A percentile compares a stretch with the other conserved stretches of the same genome.
phyloP scores from a whole-genome alignment of 2,329 filamentous ascomycete species.

The Sclerotinia subarctica region DNA sequence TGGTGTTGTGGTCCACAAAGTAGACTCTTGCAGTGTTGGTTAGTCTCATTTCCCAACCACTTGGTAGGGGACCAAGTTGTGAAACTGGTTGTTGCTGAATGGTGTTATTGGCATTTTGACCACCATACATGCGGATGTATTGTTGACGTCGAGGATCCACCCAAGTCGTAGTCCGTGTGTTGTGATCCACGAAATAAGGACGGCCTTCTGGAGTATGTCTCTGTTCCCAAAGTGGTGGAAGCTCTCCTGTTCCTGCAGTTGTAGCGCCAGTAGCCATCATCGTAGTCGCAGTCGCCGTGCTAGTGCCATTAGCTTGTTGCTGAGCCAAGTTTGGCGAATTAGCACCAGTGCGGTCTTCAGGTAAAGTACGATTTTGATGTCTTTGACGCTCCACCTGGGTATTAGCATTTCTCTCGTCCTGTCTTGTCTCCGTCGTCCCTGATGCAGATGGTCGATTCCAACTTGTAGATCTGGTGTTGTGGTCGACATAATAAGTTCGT shows the following conservation, averaged over 20 bases:
- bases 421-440: constrained; percentile 71
- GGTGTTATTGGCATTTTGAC: constrained; percentile 80
- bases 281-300: constrained; percentile 58
- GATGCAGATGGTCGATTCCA: constrained; percentile 87
- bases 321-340: constrained; percentile 78
- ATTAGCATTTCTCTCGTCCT: constrained; percentile 79
- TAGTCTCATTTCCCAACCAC: constrained; percentile 98
- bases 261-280: constrained; percentile 96
- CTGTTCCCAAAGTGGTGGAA: constrained; percentile 95
- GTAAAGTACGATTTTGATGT: constrained; percentile 92
- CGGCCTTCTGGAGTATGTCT: constrained; percentile 92
- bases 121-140: constrained; percentile 95
- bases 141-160: constrained; percentile 96
- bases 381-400: constrained; percentile 89
- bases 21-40: constrained; percentile 98
- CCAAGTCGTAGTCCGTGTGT: constrained; percentile 97
- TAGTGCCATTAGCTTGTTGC: constrained; percentile 41
- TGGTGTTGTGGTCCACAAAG: constrained; percentile 99
- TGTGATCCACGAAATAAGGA: constrained; percentile 97
- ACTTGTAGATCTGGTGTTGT: constrained; percentile 93
- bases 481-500: constrained; percentile 96
- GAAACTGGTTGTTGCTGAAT: constrained; percentile 98
- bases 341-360: constrained; percentile 90
- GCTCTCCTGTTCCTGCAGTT: constrained; percentile 88
- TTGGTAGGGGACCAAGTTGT: constrained; percentile 89